Base-by-base conservation (phyloP, 257 asterid genomes). In the Capsicum baccatum region DNA sequence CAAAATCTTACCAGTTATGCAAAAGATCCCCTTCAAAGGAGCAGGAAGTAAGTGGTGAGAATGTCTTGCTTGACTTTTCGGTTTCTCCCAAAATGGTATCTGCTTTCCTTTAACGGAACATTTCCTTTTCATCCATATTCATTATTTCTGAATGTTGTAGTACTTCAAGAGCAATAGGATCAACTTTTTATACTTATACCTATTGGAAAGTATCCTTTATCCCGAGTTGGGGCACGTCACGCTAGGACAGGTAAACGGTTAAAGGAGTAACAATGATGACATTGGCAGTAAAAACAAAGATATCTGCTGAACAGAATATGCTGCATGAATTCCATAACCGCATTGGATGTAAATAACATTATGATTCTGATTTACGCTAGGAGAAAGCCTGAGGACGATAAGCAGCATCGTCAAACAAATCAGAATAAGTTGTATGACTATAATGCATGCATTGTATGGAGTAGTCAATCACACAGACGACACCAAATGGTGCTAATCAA, bases 401-500 rank as follows among this genome's bases (percentile, higher is more conserved):
- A 39, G 79, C 37, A 71, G 8, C 79, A 71, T 17, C 26, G 19
- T 44, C 78, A 19, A 42, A n/a, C 56, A 70, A 70, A 42, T 19
- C 1, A 42, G 42, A 39, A 70, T 9, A 42, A 8, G 33, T 9
- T 17, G 35, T 70, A 17, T 42, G 79, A 44, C 79, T 42, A 70
- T 6, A 2, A 39, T 71, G 21, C 8, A 3, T 19, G n/a, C 12
- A 74, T 48, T 16, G 21, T 12, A 50, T 19, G 62, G 42, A 50
- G 62, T 74, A 21, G 37, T 74, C 62, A 3, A 12, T 33, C 47
- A 52, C 63, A 76, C 0, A 52, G 15, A 74, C 26, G 57, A 44
- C 9, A 70, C 81, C 58, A 11, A 48, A 73, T 73, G 42, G 59
- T 73, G 80, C 42, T 12, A 19, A 42, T 73, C 80, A 76, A 76